Percentiles rank a stretch among this genome's conserved stretches.
Conservation (phyloP, 352 stramenopile genomes). For the Phytophthora tubulina region DNA sequence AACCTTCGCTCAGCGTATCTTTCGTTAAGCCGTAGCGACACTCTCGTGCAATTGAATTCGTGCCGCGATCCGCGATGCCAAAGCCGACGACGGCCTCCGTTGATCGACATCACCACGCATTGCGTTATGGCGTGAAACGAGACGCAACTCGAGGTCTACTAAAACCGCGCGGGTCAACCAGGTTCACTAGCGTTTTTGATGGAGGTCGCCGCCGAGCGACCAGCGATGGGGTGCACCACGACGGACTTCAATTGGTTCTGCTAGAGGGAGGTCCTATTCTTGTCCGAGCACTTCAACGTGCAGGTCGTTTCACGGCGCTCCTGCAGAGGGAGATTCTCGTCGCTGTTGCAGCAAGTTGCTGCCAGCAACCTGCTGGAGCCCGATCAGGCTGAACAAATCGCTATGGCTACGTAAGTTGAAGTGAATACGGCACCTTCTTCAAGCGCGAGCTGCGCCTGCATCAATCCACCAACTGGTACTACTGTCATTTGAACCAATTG, state of each 20-base stretch:
- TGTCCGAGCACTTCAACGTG: slow-evolving; percentile 20
- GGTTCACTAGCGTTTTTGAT: no score
- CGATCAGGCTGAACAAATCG: slow-evolving; percentile 9
- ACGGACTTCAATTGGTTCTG: slow-evolving; percentile 21
- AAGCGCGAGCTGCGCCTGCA: not conserved
- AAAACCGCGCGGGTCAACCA: no score
- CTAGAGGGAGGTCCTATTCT: slow-evolving; percentile 26
- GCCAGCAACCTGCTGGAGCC: not conserved
- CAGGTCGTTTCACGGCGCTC: slow-evolving; percentile 13
- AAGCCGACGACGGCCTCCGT: not conserved
- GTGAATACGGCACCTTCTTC: not conserved
- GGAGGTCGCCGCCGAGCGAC: not conserved
- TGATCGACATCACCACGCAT: not conserved
- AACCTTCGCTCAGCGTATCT: slow-evolving; percentile 18
- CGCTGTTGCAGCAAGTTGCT: not conserved
- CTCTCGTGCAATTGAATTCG: slow-evolving; percentile 31
- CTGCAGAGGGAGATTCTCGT: slow-evolving; percentile 1
- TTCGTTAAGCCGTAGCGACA: slow-evolving; percentile 20
- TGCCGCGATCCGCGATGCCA: not conserved
- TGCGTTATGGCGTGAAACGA: not conserved
- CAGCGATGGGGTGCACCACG: slow-evolving; percentile 15
- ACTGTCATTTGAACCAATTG: slow-evolving; percentile 12
- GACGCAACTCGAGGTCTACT: no score
- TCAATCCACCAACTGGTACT: slow-evolving; percentile 5
- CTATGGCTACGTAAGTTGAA: slow-evolving; percentile 36